These are phyloP conservation scores for Gloeostereum incarnatum DNA, from an alignment of 768 basidiomycete species.

Conservation along the genomic window DNA sequence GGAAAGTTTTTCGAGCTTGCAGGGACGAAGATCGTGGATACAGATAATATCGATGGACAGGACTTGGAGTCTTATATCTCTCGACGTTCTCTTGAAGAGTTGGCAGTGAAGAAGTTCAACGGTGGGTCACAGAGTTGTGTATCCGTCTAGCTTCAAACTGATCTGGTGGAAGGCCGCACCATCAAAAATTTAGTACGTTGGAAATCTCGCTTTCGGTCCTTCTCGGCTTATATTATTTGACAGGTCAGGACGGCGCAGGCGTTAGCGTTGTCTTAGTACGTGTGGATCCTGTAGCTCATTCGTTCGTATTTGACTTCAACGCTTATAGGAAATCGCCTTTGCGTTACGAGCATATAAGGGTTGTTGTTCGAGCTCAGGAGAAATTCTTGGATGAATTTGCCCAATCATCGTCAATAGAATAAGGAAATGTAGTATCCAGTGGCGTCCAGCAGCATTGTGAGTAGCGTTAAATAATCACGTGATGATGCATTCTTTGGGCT, in stretches of 20 bases:
- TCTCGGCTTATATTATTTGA: neutral
- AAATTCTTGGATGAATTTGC: constrained; percentile 11
- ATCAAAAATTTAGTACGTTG: neutral
- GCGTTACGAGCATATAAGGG: constrained; percentile 10
- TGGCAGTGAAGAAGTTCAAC: neutral
- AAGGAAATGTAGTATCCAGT: no score
- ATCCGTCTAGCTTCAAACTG: neutral
- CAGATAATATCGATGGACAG: neutral
- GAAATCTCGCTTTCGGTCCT: neutral
- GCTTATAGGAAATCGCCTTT: neutral
- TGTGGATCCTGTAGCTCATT: neutral
- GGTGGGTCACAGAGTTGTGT: neutral
- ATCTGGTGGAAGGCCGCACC: neutral
- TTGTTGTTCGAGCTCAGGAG: constrained; percentile 9
- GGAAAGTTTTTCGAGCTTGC: constrained; percentile 9
- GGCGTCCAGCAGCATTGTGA: no score
- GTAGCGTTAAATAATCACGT: no score
- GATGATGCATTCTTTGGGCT: no score
- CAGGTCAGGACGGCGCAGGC: neutral
- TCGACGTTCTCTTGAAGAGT: neutral
- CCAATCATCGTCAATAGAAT: no score
- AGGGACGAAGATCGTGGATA: neutral
- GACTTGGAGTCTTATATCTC: neutral
- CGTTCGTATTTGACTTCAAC: neutral
- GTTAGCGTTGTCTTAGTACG: neutral